These are phyloP conservation scores for Cymbopogon flexuosus DNA, from an alignment of 202 grass and related monocot genomes.

Conservation along the genomic window DNA sequence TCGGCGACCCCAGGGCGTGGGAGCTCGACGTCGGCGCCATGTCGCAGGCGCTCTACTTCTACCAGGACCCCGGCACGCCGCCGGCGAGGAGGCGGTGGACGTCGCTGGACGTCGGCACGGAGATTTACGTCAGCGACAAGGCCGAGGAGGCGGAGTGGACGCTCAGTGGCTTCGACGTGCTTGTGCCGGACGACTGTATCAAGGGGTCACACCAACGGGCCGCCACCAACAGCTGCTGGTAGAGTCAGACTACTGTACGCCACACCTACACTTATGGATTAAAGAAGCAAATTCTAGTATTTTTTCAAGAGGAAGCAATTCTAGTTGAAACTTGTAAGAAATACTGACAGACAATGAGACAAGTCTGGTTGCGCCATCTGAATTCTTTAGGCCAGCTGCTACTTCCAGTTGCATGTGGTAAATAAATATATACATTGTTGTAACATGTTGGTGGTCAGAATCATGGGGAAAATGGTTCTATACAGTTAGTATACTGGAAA, in stretches of 20 bases:
- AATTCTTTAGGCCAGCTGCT: background rate
- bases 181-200: slow-evolving; percentile 41
- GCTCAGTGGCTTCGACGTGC: slow-evolving; percentile 62
- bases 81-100: slow-evolving; percentile 57
- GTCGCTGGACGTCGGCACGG: slow-evolving; percentile 81
- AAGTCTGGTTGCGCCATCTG: no score
- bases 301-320: background rate
- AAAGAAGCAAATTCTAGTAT: background rate
- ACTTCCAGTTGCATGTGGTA: no score
- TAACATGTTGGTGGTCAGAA: no score
- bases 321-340: background rate
- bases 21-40: slow-evolving; percentile 74
- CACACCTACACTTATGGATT: no score
- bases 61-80: slow-evolving; percentile 60
- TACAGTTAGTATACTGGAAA: no score
- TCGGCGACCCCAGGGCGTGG: slow-evolving; percentile 68
- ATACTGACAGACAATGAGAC: no score
- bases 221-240: background rate
- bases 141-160: slow-evolving; percentile 68
- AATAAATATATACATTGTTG: no score
- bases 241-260: no score
- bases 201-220: background rate
- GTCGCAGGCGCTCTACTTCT: slow-evolving; percentile 74
- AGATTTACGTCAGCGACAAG: slow-evolving; percentile 53
- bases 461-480: no score